Evolutionary conservation across 306 rosid genomes (phyloP).

Genomic region (Morella rubra): DNA sequence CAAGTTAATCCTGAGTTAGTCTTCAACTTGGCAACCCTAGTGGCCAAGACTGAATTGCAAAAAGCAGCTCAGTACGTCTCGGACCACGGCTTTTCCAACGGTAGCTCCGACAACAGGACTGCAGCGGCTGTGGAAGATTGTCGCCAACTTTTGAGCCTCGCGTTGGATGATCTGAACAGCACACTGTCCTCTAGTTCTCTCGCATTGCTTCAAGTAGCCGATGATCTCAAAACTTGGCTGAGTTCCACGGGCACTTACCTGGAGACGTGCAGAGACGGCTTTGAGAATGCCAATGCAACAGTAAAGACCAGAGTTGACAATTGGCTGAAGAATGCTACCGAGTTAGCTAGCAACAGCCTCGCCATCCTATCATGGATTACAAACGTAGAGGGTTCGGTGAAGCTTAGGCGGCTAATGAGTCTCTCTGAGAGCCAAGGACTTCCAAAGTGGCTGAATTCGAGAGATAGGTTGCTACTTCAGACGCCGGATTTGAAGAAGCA

Average conservation of each 20-base stretch:
- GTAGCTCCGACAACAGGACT: constrained; percentile 17
- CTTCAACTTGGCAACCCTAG: constrained; percentile 43
- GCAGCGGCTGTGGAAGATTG: constrained; percentile 52
- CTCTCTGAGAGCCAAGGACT: neutral
- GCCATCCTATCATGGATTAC: constrained; percentile 67
- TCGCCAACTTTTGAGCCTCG: constrained; percentile 51
- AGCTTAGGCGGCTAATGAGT: constrained; percentile 38
- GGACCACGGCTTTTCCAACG: constrained; percentile 29
- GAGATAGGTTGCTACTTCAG: constrained; percentile 33
- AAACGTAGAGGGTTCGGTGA: constrained; percentile 13
- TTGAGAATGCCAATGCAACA: constrained; percentile 38
- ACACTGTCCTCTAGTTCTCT: constrained; percentile 32
- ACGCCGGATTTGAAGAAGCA: constrained; percentile 33
- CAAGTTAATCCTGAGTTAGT: constrained; percentile 46
- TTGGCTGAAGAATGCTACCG: constrained; percentile 54
- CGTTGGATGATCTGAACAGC: constrained; percentile 56
- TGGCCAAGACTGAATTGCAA: constrained; percentile 48
- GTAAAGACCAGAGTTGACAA: constrained; percentile 13
- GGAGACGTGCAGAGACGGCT: constrained; percentile 69
- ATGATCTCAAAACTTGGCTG: constrained; percentile 72
- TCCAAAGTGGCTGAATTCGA: constrained; percentile 39
- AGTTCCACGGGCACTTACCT: constrained; percentile 72
- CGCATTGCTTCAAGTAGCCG: constrained; percentile 40
- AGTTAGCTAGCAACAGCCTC: constrained; percentile 71
- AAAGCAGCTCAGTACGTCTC: constrained; percentile 33